Evolutionary conservation across 345 rosid species (phyloP).

Genomic region (Sisymbrium altissimum): DNA sequence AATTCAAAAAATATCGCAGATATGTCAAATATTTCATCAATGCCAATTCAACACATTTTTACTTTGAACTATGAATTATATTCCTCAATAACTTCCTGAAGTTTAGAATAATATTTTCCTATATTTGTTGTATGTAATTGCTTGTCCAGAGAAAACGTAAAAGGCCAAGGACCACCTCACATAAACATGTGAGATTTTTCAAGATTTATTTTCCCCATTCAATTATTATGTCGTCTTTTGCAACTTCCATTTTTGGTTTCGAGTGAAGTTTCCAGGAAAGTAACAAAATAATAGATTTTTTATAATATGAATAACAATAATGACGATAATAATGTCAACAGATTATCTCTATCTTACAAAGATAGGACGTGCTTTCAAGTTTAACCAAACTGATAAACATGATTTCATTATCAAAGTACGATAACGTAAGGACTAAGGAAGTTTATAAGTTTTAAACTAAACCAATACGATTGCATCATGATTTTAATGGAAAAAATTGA

Average conservation of each 20-base stretch:
- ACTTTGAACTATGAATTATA: not conserved
- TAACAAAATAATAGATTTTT: not conserved
- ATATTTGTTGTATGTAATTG: not conserved
- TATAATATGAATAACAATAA: not conserved
- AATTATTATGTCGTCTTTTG: conserved; percentile 35
- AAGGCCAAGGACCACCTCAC: conserved; percentile 32
- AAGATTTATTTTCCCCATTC: not conserved
- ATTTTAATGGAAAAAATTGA: not conserved
- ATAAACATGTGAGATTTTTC: conserved; percentile 20
- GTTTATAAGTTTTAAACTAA: not conserved
- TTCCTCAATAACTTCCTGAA: not conserved
- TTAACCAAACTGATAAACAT: not conserved
- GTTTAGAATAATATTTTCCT: not conserved
- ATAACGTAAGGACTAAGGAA: not conserved
- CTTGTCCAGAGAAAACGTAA: conserved; percentile 13
- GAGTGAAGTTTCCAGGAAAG: conserved; percentile 31
- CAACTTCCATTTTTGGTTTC: conserved; percentile 21
- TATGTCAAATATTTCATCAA: not conserved
- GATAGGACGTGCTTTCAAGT: not conserved
- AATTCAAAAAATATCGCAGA: not conserved
- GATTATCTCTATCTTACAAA: not conserved
- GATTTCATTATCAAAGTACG: not conserved
- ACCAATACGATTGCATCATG: not conserved
- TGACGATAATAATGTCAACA: not conserved
- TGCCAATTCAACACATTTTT: not conserved